Percentiles rank a stretch among this genome's conserved stretches.
Conservation (phyloP, 257 asterid species). For the Solanum gandarillasii region DNA sequence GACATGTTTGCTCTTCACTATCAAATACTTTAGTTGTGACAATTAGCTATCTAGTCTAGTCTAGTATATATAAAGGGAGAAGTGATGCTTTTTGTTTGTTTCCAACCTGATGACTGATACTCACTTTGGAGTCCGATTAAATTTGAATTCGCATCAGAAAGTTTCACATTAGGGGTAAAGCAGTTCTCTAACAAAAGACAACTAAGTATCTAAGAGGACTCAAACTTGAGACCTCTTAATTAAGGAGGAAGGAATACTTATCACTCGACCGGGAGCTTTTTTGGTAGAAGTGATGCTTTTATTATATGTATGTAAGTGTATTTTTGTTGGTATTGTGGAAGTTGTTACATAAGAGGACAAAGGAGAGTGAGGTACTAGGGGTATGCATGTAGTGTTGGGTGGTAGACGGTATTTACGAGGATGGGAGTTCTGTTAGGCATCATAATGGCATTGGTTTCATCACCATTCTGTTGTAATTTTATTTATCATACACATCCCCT, state of each 20-base stretch:
- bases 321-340: background rate
- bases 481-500: background rate
- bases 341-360: slow-evolving; percentile 11
- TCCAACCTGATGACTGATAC: no score
- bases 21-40: background rate
- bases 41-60: no score
- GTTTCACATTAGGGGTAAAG: no score
- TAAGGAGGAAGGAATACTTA: no score
- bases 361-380: background rate
- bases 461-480: background rate
- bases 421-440: background rate
- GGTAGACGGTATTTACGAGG: slow-evolving; percentile 5
- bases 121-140: no score
- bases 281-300: background rate
- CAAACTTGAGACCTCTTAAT: no score
- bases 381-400: background rate
- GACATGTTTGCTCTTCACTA: slow-evolving; percentile 17
- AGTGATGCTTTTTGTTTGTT: background rate
- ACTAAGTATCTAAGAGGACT: no score
- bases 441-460: slow-evolving; percentile 13
- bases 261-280: no score
- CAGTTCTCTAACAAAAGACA: no score
- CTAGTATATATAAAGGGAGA: background rate
- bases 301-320: background rate
- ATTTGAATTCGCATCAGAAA: no score